These are phyloP conservation scores for Blastomyces percursus DNA, from an alignment of 2,329 filamentous ascomycete species.

Conservation along the genomic window DNA sequence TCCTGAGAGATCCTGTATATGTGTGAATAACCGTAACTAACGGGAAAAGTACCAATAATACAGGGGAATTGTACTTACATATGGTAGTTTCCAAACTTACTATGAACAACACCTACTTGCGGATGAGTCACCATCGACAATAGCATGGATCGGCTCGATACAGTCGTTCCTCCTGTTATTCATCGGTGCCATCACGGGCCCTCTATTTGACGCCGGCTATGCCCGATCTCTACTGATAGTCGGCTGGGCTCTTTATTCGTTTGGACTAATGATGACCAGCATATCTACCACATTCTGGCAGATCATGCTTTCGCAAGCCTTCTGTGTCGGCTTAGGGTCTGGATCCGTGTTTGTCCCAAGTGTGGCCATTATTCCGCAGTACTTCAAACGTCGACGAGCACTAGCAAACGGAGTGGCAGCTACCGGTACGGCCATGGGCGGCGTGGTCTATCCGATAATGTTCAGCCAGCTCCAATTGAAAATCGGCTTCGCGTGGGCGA, in stretches of 20 bases:
- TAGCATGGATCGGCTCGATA: constrained; percentile 45
- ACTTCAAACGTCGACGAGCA: constrained; percentile 48
- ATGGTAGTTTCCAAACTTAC: constrained; percentile 45
- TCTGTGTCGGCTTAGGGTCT: constrained; percentile 45
- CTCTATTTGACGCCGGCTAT: constrained; percentile 44
- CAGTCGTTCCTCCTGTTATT: constrained; percentile 44
- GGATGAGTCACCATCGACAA: constrained; percentile 34
- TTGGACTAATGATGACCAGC: constrained; percentile 45
- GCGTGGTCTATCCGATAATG: constrained; percentile 46
- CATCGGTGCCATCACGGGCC: constrained; percentile 42
- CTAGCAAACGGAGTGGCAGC: constrained; percentile 52
- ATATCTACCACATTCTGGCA: constrained; percentile 44
- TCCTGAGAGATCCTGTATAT: not conserved
- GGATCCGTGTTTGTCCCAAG: constrained; percentile 55
- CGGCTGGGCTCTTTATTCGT: constrained; percentile 36
- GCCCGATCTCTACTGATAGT: constrained; percentile 33
- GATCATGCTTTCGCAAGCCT: constrained; percentile 42
- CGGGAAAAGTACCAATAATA: not conserved
- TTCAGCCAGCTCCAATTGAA: constrained; percentile 33
- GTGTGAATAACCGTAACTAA: not conserved
- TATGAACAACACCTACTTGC: constrained; percentile 38
- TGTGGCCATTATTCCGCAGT: constrained; percentile 55
- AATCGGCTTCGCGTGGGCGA: constrained; percentile 47
- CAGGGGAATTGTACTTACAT: constrained; percentile 43
- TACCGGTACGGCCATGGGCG: constrained; percentile 45